phyloP scores from a whole-genome alignment of 1,284 basidiomycete genomes.

The Hemileia vastatrix region DNA sequence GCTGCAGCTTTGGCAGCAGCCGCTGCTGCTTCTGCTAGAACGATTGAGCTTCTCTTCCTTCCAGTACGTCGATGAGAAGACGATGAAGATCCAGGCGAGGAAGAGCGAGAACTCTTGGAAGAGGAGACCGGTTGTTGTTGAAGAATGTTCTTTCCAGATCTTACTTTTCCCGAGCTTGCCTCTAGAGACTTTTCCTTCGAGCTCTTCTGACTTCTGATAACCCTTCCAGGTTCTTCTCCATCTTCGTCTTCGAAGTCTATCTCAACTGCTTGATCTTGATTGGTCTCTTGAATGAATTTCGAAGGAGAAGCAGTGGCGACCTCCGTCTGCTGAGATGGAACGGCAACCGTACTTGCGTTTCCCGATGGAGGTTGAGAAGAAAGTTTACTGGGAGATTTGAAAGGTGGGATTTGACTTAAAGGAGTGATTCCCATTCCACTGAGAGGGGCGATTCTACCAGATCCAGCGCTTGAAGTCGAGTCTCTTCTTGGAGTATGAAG shows the following conservation, averaged over 20 bases:
- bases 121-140: not conserved
- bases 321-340: not conserved
- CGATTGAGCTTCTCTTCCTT: conserved; percentile 18
- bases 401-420: conserved; percentile 31
- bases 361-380: not conserved
- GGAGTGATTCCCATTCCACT: conserved; percentile 23
- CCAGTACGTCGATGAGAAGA: not conserved
- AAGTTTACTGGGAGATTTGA: not conserved
- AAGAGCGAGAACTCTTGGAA: not conserved
- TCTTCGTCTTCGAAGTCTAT: not conserved
- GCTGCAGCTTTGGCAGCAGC: conserved; percentile 29
- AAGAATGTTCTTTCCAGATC: not conserved
- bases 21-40: conserved; percentile 30
- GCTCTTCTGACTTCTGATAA: not conserved
- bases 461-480: conserved; percentile 2
- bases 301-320: not conserved
- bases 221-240: not conserved
- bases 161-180: not conserved
- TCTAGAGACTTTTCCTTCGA: not conserved
- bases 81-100: not conserved
- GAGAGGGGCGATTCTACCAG: not conserved
- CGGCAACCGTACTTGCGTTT: not conserved
- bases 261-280: not conserved
- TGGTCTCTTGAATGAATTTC: too few species aligned
- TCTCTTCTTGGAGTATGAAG: conserved; percentile 34